Conservation (phyloP, 257 asterid species). For the Lavandula angustifolia region DNA sequence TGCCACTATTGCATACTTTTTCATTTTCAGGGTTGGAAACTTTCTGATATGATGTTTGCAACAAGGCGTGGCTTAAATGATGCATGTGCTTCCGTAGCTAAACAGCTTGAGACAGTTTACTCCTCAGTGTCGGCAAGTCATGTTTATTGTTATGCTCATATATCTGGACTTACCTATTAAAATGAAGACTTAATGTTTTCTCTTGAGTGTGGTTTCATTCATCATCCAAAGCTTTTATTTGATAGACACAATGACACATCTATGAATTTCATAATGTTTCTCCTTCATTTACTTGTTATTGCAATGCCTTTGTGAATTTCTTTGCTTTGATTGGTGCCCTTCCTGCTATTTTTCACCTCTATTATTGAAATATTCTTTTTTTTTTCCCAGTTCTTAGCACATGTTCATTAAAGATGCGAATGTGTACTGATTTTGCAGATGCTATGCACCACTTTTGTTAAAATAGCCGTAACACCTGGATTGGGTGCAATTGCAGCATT, state of each 20-base stretch:
- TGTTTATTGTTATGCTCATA: slow-evolving; percentile 16
- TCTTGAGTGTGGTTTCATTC: background rate
- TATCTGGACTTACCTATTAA: slow-evolving; percentile 1
- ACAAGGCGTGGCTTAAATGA: slow-evolving; percentile 86
- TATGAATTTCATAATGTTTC: background rate
- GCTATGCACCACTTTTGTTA: background rate
- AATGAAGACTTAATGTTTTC: slow-evolving; percentile 6
- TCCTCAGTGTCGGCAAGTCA: slow-evolving; percentile 62
- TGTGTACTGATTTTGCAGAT: background rate
- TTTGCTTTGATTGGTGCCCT: slow-evolving; percentile 2
- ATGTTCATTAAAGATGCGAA: background rate
- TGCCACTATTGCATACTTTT: slow-evolving; percentile 19
- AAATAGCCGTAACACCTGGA: background rate
- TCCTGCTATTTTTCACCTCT: background rate
- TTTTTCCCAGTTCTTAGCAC: slow-evolving; percentile 4
- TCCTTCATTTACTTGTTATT: background rate
- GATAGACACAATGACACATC: slow-evolving; percentile 8
- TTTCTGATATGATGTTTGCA: slow-evolving; percentile 91
- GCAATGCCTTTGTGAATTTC: slow-evolving; percentile 5
- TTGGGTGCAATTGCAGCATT: slow-evolving; percentile 15
- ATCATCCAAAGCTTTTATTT: slow-evolving; percentile 10
- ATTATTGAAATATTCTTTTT: slow-evolving; percentile 6
- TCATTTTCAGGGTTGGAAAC: slow-evolving; percentile 79
- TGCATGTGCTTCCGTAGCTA: slow-evolving; percentile 76
- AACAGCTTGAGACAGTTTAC: slow-evolving; percentile 77